Evolutionary conservation across 176 grass and related monocot genomes (phyloP), one percentile per base, ranked within the genome.

Genomic region (Triticum dicoccoides): DNA sequence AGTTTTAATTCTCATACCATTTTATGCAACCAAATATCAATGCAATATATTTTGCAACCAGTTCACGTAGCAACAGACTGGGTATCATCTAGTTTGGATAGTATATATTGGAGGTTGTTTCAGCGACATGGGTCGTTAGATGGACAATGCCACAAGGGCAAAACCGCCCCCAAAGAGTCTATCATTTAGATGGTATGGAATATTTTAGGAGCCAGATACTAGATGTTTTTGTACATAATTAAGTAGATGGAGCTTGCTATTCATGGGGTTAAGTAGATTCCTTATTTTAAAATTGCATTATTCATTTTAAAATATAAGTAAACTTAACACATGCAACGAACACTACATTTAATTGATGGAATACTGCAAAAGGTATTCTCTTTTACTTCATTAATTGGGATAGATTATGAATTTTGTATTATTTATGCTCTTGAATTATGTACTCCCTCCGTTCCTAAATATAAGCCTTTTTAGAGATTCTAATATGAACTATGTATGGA

Each of bases 171-270:
- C 13, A 52, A 35, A 71, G 8, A 37, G 34, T 15, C 4, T 25
- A 73, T 73, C n/a, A 73, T 45, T 73, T 45, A 73, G 70, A 73
- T 45, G 39, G 70, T 73, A 45, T 45, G 70, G 12, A 41, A 73
- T 73, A 45, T 41, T 73, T 73, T 5, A n/a, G 38, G 39, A n/a
- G 11, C 13, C 65, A 39, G 23, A 69, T 18, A 17, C 4, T 17
- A 35, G 49, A 52, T 52, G 33, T 69, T 69, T 69, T 20, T 52
- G 49, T 52, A 52, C 49, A 52, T 52, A 37, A 37, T 37, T 37
- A 52, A 73, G 38, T 27, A 73, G 11, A 45, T 21, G 39, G 42
- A 73, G n/a, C 38, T 45, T 25, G 70, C 6, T 73, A 45, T 42
- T 73, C 3, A 42, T 11, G 20, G 70, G n/a, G 37, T 27, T 74